Percentiles rank a stretch among this genome's conserved stretches.
Conservation (phyloP, 176 grass and related monocot species). For the Cenchrus fungigraminus region DNA sequence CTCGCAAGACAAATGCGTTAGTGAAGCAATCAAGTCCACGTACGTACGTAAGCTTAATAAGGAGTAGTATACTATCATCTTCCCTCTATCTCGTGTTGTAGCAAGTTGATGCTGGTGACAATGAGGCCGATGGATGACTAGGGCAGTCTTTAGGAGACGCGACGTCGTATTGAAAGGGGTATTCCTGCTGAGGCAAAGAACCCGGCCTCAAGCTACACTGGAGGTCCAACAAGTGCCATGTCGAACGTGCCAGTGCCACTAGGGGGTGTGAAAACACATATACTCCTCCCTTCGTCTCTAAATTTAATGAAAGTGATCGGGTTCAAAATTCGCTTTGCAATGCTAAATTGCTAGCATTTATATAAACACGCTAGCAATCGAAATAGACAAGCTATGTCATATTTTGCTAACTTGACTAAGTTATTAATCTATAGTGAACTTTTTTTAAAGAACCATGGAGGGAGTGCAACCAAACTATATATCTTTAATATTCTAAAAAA, state of each 20-base stretch:
- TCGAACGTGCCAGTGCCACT: not conserved
- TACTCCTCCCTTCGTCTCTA: too few species aligned
- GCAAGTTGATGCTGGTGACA: not conserved
- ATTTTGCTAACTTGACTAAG: too few species aligned
- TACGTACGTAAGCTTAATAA: not conserved
- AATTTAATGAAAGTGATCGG: too few species aligned
- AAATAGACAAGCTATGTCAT: too few species aligned
- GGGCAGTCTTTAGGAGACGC: not conserved
- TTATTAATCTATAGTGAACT: too few species aligned
- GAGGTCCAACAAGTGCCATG: not conserved
- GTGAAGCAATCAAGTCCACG: not conserved
- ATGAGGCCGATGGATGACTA: not conserved
- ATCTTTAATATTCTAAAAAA: too few species aligned
- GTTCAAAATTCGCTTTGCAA: too few species aligned
- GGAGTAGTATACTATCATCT: not conserved
- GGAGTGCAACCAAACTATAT: too few species aligned
- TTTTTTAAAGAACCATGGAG: too few species aligned
- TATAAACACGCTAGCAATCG: too few species aligned
- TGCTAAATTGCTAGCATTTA: too few species aligned
- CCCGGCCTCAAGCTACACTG: not conserved
- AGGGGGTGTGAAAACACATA: not conserved
- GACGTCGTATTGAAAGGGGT: not conserved
- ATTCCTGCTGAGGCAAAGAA: not conserved
- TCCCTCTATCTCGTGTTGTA: not conserved
- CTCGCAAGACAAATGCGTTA: not conserved